These are phyloP conservation scores for Pyrus betulifolia DNA, from an alignment of 306 rosid genomes.

Conservation along the genomic window DNA sequence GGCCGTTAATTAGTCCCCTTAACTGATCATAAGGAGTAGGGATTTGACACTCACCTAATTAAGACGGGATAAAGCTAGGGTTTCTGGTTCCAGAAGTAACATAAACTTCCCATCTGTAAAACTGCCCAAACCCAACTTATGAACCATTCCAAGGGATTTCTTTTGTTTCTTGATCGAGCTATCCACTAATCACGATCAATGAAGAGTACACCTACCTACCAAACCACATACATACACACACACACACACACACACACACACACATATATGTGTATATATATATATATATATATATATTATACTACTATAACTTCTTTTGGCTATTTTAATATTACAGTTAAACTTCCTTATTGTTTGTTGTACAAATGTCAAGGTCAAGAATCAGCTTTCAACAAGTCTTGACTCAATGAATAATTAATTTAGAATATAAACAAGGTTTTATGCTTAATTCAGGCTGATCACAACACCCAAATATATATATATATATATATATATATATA, in stretches of 20 bases:
- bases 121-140: conserved; percentile 44
- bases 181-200: conserved; percentile 9
- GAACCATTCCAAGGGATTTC: conserved; percentile 29
- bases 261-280: not conserved
- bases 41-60: conserved; percentile 9
- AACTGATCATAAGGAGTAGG: not conserved
- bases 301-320: not conserved
- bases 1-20: conserved; percentile 1
- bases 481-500: no score
- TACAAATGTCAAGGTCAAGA: not conserved
- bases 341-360: not conserved
- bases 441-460: not conserved
- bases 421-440: not conserved
- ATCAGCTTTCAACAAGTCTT: not conserved
- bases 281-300: not conserved
- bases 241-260: no score
- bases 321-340: not conserved
- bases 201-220: conserved; percentile 41
- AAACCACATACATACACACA: not conserved
- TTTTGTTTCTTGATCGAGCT: conserved; percentile 14
- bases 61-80: not conserved
- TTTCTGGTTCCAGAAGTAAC: conserved; percentile 44
- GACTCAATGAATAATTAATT: not conserved
- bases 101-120: conserved; percentile 42
- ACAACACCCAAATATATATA: not conserved